Evolutionary conservation across 202 grass and related monocot genomes (phyloP), one percentile per base, ranked within the genome.

Genomic region (Panicum hallii): DNA sequence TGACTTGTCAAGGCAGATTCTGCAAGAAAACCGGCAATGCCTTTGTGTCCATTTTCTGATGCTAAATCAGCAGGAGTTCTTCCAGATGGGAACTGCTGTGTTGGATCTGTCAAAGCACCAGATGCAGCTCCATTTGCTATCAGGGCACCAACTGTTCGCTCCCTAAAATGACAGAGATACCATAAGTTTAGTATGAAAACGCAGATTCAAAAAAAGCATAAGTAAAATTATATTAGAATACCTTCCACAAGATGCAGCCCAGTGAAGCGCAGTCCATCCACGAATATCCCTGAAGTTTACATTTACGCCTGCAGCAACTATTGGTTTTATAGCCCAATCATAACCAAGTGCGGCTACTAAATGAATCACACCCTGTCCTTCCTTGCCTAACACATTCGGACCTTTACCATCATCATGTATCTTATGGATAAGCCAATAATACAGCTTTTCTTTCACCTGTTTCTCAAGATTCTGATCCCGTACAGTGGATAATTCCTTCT

Each of bases 241-340:
- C 97, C 97, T 97, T 82, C 97, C 93, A 81, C 88, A 90, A 55
- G 73, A 94, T 78, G 97, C 97, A 68, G 97, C 97, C 97, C 97
- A 99, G 70, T 99, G 97, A 91, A 99, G 97, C 0, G 97, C 97
- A 81, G 97, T 99, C 97, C 97, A 99, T 67, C 97, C 97, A 85
- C 73, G 93, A 70, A 86, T 79, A 92, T 99, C 97, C 88, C 97
- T 94, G 70, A 97, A 99, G 80, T 99, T 99, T 43, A 99, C 89
- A 87, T 84, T 92, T 66, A 99, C 97, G 71, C 97, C 97, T 63
- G 92, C 90, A 72, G 84, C 66, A 78, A 93, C 83, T 79, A 88
- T 94, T 91, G 97, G 97, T 57, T 82, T 97, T 75, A 99, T 85
- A 67, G 97, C 97, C 97, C 97, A 99, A 83, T 97, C 91, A 81